Base-by-base conservation (phyloP, 257 asterid genomes). In the Striga asiatica region DNA sequence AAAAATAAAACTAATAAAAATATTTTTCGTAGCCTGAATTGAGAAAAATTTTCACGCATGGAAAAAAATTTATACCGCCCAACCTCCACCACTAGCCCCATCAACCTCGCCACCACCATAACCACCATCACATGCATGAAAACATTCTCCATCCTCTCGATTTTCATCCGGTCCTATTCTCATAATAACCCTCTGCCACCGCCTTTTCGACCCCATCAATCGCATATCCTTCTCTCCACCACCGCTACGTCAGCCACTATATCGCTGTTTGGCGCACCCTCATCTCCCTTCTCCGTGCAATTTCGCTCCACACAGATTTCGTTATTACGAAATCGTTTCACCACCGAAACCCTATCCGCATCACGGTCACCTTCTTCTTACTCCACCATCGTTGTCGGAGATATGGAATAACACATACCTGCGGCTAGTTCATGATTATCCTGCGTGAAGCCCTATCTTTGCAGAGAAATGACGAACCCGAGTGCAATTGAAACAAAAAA, bases 51-150 rank as follows among this genome's bases (percentile, higher is more conserved):
- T n/a, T n/a, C n/a, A n/a, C n/a, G n/a, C n/a, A n/a, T n/a, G n/a
- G n/a, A n/a, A n/a, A n/a, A n/a, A n/a, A n/a, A n/a, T n/a, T n/a
- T n/a, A n/a, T n/a, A n/a, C n/a, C n/a, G n/a, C n/a, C n/a, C n/a
- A n/a, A n/a, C n/a, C n/a, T n/a, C n/a, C n/a, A n/a, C n/a, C n/a
- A n/a, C n/a, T n/a, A n/a, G n/a, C n/a, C n/a, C n/a, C n/a, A n/a
- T 76, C 78, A 62, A 74, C 76, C 31, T 76, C 65, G 12, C 38
- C 24, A 3, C 53, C 68, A 52, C 70, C 76, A 60, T 29, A 76
- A 70, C 69, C 82, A 66, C 63, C 72, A 54, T 53, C 53, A 45
- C 66, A 73, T 91, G 84, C 80, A 82, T 32, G 79, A 29, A 16
- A 46, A 66, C 61, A 58, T 45, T 2, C 70, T 53, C 47, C 68